These are phyloP conservation scores for Salix koriyanagi DNA, from an alignment of 345 rosid genomes.

Conservation along the genomic window DNA sequence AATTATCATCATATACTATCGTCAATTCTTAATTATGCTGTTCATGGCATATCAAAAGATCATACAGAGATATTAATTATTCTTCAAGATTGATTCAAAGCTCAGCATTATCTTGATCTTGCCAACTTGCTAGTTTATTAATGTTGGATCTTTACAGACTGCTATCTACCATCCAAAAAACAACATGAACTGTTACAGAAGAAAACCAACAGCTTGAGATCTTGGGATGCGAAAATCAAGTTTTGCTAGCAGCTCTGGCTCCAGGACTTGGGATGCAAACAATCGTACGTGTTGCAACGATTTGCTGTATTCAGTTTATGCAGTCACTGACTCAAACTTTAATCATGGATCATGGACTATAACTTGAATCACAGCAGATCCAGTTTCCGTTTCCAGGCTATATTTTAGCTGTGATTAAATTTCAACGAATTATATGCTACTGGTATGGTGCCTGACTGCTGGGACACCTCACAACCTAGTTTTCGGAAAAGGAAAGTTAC, in stretches of 20 bases:
- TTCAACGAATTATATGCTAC: no score
- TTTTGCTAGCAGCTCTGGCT: not conserved
- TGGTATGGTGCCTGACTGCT: no score
- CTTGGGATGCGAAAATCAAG: not conserved
- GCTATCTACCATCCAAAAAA: not conserved
- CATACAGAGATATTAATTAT: no score
- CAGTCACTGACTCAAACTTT: not conserved
- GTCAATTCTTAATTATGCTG: not conserved
- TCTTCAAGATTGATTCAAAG: not conserved
- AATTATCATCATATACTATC: no score
- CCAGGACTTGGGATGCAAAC: not conserved
- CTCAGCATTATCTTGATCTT: not conserved
- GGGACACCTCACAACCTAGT: no score
- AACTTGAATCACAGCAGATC: not conserved
- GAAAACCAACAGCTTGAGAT: not conserved
- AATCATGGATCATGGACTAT: not conserved
- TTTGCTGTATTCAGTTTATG: not conserved
- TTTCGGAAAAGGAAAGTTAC: no score
- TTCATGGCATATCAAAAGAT: not conserved
- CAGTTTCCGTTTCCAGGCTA: not conserved
- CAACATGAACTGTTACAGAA: not conserved
- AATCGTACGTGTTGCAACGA: not conserved
- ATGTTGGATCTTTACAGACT: not conserved
- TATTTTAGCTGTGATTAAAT: no score
- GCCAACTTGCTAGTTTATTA: not conserved